Conservation (phyloP, 768 basidiomycete species). For the Astraeus odoratus region DNA sequence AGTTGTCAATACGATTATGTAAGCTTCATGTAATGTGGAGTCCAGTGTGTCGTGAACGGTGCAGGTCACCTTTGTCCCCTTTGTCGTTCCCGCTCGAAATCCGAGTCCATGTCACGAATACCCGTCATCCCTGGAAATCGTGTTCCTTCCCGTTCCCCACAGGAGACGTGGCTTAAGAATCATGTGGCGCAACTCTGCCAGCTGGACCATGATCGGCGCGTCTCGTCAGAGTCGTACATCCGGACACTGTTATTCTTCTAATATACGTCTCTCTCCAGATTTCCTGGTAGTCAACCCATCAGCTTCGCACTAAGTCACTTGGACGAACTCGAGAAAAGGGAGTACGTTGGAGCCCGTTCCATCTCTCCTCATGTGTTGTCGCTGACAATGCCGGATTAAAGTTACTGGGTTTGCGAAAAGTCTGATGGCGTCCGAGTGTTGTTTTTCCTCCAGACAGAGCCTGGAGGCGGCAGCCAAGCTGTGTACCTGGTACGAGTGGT, state of each 20-base stretch:
- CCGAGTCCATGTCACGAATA: conserved; percentile 40
- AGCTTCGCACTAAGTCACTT: conserved; percentile 74
- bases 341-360: conserved; percentile 45
- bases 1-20: neutral
- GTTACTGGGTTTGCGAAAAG: conserved; percentile 99
- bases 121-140: conserved; percentile 67
- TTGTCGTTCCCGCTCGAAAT: neutral
- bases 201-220: conserved; percentile 58
- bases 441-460: conserved; percentile 65
- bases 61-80: too few relatives aligned
- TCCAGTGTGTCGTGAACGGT: neutral
- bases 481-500: conserved; percentile 65
- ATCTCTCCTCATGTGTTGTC: neutral
- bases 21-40: neutral
- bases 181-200: conserved; percentile 61
- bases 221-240: conserved; percentile 7
- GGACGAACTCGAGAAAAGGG: conserved; percentile 69
- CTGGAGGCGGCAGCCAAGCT: conserved; percentile 41
- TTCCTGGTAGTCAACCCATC: conserved; percentile 94
- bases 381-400: conserved; percentile 30
- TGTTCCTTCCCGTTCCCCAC: conserved; percentile 47
- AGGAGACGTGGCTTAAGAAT: conserved; percentile 58
- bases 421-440: conserved; percentile 93
- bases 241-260: neutral
- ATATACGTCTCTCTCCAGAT: conserved; percentile 39